Base-by-base conservation (phyloP, 2,329 filamentous ascomycete genomes). In the Aspergillus thermomutatus region DNA sequence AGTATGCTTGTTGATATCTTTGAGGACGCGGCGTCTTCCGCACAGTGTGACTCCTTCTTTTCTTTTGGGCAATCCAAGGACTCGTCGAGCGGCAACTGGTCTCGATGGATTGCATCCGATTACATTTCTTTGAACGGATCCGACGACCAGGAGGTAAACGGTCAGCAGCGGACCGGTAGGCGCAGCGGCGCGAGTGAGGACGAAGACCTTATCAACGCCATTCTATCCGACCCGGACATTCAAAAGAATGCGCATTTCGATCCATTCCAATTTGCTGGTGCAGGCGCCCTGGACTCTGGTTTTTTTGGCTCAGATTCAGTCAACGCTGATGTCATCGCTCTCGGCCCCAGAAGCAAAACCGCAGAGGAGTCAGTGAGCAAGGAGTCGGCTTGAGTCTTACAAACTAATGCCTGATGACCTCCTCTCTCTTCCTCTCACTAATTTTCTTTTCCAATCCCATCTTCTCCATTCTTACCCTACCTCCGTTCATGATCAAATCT, bases 1-100 rank as follows among this genome's bases (percentile, higher is more conserved):
- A 69, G 67, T 26, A 70, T 74, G 62, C 66, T 75, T 10, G 65
- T 74, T 43, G 70, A 75, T 54, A 75, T 76, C 26, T 74, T 76
- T 41, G 70, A 75, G 21, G 64, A 72, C n/a, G 62, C 62, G 7
- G 59, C 53, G n/a, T 66, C 62, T 41, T 58, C 59, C 27, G 49
- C 60, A 2, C 60, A 71, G 17, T 54, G 65, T 9, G 66, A 72
- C 46, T 60, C 66, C 1, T 65, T 71, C 41, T 68, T 72, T 41
- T 60, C 56, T 6, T 65, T 75, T 21, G 66, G 65, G 26, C 61
- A 64, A 14, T 55, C 60, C 17, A 69, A 70, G 49, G 60, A 58
- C 47, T 56, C 56, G 11, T 49, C 58, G 11, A 62, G 60, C 51
- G 63, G 64, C 31, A 66, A 66, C 60, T 76, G 74, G 74, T 63